A percentile compares a stretch with the other conserved stretches of the same genome.
phyloP scores from a whole-genome alignment of 2,329 filamentous ascomycete species.

The Chaetomium olivaceum region DNA sequence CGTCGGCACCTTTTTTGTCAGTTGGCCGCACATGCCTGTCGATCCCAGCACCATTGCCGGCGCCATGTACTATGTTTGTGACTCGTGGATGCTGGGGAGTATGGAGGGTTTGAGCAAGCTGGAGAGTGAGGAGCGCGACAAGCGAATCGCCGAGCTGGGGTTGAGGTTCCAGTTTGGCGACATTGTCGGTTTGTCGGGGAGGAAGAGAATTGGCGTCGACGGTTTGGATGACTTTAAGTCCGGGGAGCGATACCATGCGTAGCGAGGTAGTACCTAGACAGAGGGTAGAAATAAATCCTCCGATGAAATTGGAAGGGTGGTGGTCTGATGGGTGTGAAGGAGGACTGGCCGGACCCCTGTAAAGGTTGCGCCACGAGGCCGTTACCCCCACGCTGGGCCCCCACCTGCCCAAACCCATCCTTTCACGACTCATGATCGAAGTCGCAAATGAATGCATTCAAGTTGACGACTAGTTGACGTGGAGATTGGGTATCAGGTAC shows the following conservation, averaged over 20 bases:
- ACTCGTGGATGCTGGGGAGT: neutral
- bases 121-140: neutral
- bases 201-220: neutral
- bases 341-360: too few relatives aligned
- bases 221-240: neutral
- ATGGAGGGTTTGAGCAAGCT: neutral
- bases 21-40: neutral
- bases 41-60: constrained; percentile 1
- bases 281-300: too few relatives aligned
- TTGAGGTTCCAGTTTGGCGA: constrained; percentile 1
- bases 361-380: too few relatives aligned
- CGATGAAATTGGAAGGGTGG: too few relatives aligned
- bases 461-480: too few relatives aligned
- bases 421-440: too few relatives aligned
- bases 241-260: neutral
- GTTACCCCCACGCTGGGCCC: too few relatives aligned
- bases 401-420: too few relatives aligned
- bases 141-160: neutral
- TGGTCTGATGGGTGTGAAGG: too few relatives aligned
- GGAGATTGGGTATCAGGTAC: too few relatives aligned
- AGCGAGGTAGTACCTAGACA: neutral
- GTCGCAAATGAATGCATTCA: too few relatives aligned
- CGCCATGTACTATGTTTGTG: neutral
- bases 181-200: neutral
- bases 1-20: neutral